Evolutionary conservation across 2,329 filamentous ascomycete species (phyloP), one percentile per base, ranked within the genome.

Genomic region (Colletotrichum shisoi): DNA sequence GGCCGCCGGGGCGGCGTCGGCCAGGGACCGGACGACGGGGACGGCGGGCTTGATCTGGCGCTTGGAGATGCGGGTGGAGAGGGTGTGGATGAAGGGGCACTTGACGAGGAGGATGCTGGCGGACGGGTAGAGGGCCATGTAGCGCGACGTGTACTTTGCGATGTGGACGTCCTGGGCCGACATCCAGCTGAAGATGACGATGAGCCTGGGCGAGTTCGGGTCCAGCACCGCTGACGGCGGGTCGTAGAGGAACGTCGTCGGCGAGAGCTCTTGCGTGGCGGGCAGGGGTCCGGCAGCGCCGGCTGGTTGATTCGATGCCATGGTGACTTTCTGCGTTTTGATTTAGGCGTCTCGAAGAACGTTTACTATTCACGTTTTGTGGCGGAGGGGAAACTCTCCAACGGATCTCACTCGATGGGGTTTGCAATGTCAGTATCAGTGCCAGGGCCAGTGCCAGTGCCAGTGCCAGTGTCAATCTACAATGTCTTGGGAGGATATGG

Each of bases 101-200:
- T 79, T 80, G 70, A 84, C 71, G 31, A 86, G 76, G 37, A 87
- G 75, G 58, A 86, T 80, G 39, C 75, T 73, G 4, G 83, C 77
- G 5, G 73, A 72, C 1, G 83, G 83, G 72, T 81, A 85, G 19
- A 80, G 71, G 5, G 71, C 64, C 68, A 81, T 81, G 72, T 85
- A 81, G 31, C 76, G 75, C 4, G 76, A 71, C 34, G 83, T 77
- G 72, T 86, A 86, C 70, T 86, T 86, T 70, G 79, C 78, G 51
- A 86, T 80, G 71, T 86, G 83, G 7, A 73, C 73, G 45, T 84
- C 80, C n/a, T 73, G 77, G 11, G 84, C 83, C 51, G 79, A 80
- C 79, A 85, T 83, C 84, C 84, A 86, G 8, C 79, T 76, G 42
- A 80, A 78, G 42, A 86, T 56, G 27, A 85, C 69, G 63, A 86